phyloP scores from a whole-genome alignment of 352 stramenopile genomes.

The Pythium periplocum region DNA sequence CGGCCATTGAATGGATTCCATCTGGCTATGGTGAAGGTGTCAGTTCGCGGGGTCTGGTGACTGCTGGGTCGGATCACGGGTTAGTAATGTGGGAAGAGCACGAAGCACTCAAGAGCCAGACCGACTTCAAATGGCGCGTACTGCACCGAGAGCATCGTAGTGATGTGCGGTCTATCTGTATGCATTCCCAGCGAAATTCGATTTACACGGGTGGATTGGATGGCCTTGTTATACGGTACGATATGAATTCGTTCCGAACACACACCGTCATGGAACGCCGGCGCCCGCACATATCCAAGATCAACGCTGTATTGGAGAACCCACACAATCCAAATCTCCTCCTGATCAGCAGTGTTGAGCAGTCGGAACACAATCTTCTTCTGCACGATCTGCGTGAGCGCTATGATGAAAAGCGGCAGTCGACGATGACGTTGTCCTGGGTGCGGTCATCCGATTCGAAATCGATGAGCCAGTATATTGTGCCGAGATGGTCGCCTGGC shows the following conservation, averaged over 20 bases:
- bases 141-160: conserved; percentile 73
- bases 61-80: conserved; percentile 60
- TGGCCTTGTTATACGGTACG: conserved; percentile 64
- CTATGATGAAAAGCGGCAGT: conserved; percentile 22
- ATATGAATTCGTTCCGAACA: conserved; percentile 40
- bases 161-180: conserved; percentile 69
- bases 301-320: conserved; percentile 79
- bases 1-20: conserved; percentile 64
- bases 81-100: conserved; percentile 77
- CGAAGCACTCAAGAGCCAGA: conserved; percentile 19
- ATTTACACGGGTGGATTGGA: conserved; percentile 74
- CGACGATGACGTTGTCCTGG: conserved; percentile 64
- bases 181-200: conserved; percentile 63
- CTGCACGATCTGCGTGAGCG: conserved; percentile 69
- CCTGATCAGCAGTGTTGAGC: conserved; percentile 67
- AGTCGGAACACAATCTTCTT: conserved; percentile 57
- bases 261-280: conserved; percentile 58
- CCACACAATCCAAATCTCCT: conserved; percentile 80
- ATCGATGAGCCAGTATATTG: conserved; percentile 82
- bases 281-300: conserved; percentile 77
- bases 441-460: conserved; percentile 37
- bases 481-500: conserved; percentile 70
- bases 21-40: conserved; percentile 34
- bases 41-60: conserved; percentile 55
- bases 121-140: conserved; percentile 60